A percentile compares a stretch with the other conserved stretches of the same genome.
Evolutionary conservation across 257 asterid genomes (phyloP).

Genomic region (Craterostigma plantagineum): DNA sequence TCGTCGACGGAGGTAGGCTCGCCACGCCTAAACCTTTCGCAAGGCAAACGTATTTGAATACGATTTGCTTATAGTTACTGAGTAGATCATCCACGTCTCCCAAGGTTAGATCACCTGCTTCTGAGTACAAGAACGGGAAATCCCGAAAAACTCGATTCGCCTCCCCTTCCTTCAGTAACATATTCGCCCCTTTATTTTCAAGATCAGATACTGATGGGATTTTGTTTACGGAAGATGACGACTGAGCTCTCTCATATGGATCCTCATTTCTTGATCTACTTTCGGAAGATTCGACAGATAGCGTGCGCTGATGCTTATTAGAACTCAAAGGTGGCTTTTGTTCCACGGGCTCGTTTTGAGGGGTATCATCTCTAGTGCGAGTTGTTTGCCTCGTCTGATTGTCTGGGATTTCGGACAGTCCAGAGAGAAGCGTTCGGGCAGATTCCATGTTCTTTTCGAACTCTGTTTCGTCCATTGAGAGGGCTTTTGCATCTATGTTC

Average conservation of each 20-base stretch:
- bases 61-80: conserved; percentile 56
- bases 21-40: conserved; percentile 57
- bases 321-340: conserved; percentile 15
- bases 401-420: conserved; percentile 43
- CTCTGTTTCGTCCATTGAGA: conserved; percentile 81
- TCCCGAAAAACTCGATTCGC: conserved; percentile 31
- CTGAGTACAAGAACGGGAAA: conserved; percentile 67
- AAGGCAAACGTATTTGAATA: conserved; percentile 66
- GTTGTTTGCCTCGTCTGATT: conserved; percentile 18
- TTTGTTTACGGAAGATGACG: conserved; percentile 19
- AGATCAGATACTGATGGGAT: conserved; percentile 60
- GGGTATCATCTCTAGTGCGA: conserved; percentile 17
- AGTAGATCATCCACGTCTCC: conserved; percentile 66
- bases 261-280: conserved; percentile 26
- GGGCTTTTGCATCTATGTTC: conserved; percentile 49
- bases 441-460: conserved; percentile 69
- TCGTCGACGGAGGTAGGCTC: conserved; percentile 9
- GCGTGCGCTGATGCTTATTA: conserved; percentile 15
- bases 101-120: conserved; percentile 52
- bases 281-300: conserved; percentile 24
- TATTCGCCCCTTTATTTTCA: conserved; percentile 60
- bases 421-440: conserved; percentile 48
- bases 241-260: conserved; percentile 17
- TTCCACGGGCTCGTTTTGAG: conserved; percentile 18
- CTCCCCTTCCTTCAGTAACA: conserved; percentile 49